phyloP scores from a whole-genome alignment of 1,284 basidiomycete genomes.

The Thelephora terrestris region DNA sequence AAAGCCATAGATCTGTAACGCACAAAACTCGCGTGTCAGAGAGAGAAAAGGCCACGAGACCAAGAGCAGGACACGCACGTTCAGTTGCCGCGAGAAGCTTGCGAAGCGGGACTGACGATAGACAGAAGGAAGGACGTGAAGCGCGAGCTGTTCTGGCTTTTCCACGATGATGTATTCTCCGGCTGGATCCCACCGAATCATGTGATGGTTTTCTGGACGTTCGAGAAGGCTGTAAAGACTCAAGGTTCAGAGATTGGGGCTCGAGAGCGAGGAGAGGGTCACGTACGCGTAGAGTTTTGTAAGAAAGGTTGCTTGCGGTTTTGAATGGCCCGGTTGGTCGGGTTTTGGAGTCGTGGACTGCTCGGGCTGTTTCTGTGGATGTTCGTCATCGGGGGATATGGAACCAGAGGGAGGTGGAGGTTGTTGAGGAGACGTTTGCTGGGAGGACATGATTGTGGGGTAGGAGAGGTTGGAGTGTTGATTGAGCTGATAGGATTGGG shows the following conservation, averaged over 20 bases:
- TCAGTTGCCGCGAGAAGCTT: slow-evolving; percentile 88
- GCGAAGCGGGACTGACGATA: slow-evolving; percentile 91
- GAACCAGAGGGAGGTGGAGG: slow-evolving; percentile 15
- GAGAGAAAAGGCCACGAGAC: slow-evolving; percentile 13
- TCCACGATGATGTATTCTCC: slow-evolving; percentile 91
- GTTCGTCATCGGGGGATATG: slow-evolving; percentile 12
- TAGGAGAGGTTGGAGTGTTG: slow-evolving; percentile 28
- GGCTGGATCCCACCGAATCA: slow-evolving; percentile 86
- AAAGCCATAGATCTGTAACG: slow-evolving; percentile 79
- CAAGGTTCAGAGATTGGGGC: slow-evolving; percentile 3
- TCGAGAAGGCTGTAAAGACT: slow-evolving; percentile 61
- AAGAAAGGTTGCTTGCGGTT: slow-evolving; percentile 83
- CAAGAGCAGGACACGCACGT: slow-evolving; percentile 47
- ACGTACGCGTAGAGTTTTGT: slow-evolving; percentile 87
- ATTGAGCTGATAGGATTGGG: slow-evolving; percentile 22
- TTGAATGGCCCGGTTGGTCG: slow-evolving; percentile 39
- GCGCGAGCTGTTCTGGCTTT: slow-evolving; percentile 78
- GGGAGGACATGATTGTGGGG: slow-evolving; percentile 35
- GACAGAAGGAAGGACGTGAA: slow-evolving; percentile 81
- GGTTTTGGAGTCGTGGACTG: slow-evolving; percentile 35
- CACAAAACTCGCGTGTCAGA: slow-evolving; percentile 11
- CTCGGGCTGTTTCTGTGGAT: slow-evolving; percentile 24
- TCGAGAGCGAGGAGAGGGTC: slow-evolving; percentile 13
- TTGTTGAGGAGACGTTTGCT: slow-evolving; percentile 29
- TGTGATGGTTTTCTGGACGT: slow-evolving; percentile 78